Base-by-base conservation (phyloP, 75 land plant species). In the Cunninghamia lanceolata region DNA sequence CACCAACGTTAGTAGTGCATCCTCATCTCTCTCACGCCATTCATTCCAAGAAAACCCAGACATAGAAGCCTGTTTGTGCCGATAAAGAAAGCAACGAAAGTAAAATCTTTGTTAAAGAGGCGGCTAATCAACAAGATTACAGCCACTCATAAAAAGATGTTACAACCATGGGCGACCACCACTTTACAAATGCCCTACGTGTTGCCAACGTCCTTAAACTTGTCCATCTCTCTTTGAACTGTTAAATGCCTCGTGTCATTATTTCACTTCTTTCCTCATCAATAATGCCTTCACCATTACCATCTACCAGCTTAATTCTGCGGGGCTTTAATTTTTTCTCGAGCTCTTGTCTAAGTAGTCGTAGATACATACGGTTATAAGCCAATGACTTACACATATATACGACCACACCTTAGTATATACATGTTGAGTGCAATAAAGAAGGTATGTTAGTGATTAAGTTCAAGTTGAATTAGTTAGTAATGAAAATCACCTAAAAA, bases 221-320 rank as follows among this genome's bases (percentile, higher is more conserved):
- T 82, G 83, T 82, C 83, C 83, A 45, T 46, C 7, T 28, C 28
- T 45, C 83, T 82, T 82, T 53, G 53, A 82, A 82, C 83, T 82
- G 83, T 82, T 53, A 82, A 47, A 52, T 42, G 83, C 83, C 83
- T 82, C 83, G 83, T 82, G 83, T 45, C 53, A 82, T 8, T 2
- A 36, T 45, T 1, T 13, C 30, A n/a, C 5, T 3, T 6, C 40
- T 7, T 35, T 34, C 16, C 79, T 38, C 79, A 35, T 19, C 19
- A 17, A 59, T 59, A 56, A 56, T 56, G 63, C 63, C 63, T 59
- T n/a, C 53, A 5, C 19, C 68, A 19, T 1, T 59, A 59, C 4
- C 68, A 59, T 59, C 6, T 19, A 59, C 1, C 1, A 1, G 28
- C 68, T 59, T 59, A 59, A 19, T 54, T 1, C 59, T 54, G 59